Evolutionary conservation across 129 eudicot genomes (phyloP).

Genomic region (Escallonia rubra): DNA sequence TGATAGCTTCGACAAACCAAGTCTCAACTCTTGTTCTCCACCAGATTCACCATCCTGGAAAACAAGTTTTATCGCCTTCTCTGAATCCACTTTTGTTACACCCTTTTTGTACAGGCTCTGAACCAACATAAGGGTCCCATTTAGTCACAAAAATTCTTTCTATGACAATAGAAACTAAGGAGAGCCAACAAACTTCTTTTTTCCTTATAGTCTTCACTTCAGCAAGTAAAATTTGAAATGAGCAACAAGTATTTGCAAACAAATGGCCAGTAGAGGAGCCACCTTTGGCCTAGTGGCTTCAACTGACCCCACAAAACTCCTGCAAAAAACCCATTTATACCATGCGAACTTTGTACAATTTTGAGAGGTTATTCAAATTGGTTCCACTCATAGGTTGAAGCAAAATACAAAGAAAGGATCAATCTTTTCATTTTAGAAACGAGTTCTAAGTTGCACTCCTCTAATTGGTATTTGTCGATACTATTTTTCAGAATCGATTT

Average conservation of each 20-base stretch:
- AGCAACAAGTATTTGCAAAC: not conserved
- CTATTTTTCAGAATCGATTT: too few relatives aligned
- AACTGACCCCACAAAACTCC: too few relatives aligned
- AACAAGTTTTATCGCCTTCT: slow-evolving; percentile 78
- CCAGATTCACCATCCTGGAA: slow-evolving; percentile 48
- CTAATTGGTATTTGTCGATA: too few relatives aligned
- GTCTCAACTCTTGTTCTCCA: slow-evolving; percentile 38
- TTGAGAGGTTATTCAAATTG: too few relatives aligned
- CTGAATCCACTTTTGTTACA: slow-evolving; percentile 51
- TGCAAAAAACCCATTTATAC: too few relatives aligned
- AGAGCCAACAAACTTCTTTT: not conserved
- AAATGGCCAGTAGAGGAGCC: too few relatives aligned
- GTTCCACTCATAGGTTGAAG: too few relatives aligned
- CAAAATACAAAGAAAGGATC: too few relatives aligned
- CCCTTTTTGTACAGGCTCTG: slow-evolving; percentile 71
- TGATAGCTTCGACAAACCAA: slow-evolving; percentile 59
- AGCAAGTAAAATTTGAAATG: slow-evolving; percentile 1
- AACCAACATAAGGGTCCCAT: slow-evolving; percentile 11
- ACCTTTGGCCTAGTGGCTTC: too few relatives aligned
- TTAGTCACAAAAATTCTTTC: not conserved
- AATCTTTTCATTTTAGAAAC: too few relatives aligned
- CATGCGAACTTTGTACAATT: too few relatives aligned
- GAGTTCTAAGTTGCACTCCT: too few relatives aligned
- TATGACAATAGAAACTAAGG: not conserved
- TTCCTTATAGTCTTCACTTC: not conserved